These are phyloP conservation scores for Pyricularia grisea DNA, from an alignment of 2,329 filamentous ascomycete genomes.

Conservation along the genomic window DNA sequence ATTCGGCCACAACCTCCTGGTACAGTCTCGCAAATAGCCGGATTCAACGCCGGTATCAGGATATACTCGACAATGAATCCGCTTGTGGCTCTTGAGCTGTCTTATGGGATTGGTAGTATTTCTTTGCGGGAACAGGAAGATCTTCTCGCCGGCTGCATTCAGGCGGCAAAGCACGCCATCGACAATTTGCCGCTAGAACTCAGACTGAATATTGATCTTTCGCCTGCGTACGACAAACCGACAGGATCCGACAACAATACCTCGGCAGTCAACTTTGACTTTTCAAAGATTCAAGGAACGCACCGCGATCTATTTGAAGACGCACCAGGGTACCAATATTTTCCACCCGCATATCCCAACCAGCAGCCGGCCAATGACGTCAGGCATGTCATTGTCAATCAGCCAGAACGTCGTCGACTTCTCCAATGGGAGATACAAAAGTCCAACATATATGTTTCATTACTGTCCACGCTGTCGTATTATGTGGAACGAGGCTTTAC, in stretches of 20 bases:
- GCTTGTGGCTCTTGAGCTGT: constrained; percentile 69
- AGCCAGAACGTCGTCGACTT: constrained; percentile 40
- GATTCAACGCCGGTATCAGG: constrained; percentile 71
- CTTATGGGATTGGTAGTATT: constrained; percentile 69
- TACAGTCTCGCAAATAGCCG: constrained; percentile 60
- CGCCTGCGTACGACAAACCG: constrained; percentile 16
- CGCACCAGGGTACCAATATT: constrained; percentile 39
- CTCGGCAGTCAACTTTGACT: background rate
- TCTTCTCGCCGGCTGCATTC: constrained; percentile 61
- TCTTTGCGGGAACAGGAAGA: constrained; percentile 71
- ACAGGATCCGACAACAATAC: background rate
- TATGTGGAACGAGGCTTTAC: constrained; percentile 81
- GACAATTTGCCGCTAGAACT: constrained; percentile 61
- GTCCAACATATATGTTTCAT: constrained; percentile 77
- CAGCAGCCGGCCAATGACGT: constrained; percentile 38
- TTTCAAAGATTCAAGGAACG: background rate
- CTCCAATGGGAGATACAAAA: constrained; percentile 86
- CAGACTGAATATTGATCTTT: constrained; percentile 25
- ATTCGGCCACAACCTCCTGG: constrained; percentile 62
- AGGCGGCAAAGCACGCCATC: constrained; percentile 59
- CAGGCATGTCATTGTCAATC: constrained; percentile 36
- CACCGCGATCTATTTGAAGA: constrained; percentile 22
- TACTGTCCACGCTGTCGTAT: constrained; percentile 72
- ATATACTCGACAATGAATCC: constrained; percentile 75
- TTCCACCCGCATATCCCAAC: constrained; percentile 37